Evolutionary conservation across 139 green algal species (phyloP), one percentile per base, ranked within the genome.

Genomic region (Parachlorella kessleri): DNA sequence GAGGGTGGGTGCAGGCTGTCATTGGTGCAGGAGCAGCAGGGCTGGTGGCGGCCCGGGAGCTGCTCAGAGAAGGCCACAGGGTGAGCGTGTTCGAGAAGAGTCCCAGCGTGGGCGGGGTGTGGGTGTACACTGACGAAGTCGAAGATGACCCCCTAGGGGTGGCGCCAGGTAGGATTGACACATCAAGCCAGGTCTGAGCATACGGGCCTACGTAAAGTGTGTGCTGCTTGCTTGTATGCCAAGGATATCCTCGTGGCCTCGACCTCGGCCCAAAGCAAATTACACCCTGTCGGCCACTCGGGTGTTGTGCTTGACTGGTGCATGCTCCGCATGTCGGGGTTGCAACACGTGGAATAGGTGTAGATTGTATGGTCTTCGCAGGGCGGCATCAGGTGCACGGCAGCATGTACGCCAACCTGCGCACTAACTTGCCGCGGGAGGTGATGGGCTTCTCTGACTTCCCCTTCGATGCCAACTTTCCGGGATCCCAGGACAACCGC

Each of bases 351-450:
- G n/a, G n/a, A n/a, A n/a, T n/a, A n/a, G n/a, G n/a, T n/a, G n/a
- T n/a, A n/a, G n/a, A n/a, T n/a, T n/a, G n/a, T n/a, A n/a, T n/a
- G n/a, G 37, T 59, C 18, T 77, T 42, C 54, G 73, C 74, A 78
- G 72, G 66, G 4, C 55, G 81, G 18, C 36, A 70, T 28, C 68
- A 66, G 6, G 78, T 90, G 28, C 85, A 91, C 81, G 79, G 75
- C 77, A 86, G 73, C 77, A 93, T 95, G 91, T 96, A 95, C 74
- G 30, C 33, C 0, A 23, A 63, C 6, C 80, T 96, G 48, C 83
- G 92, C 38, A 96, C 92, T 33, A 96, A 96, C 78, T 70, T 96
- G 39, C 92, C 92, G 4, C 80, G 92, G 0, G 86, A 96, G 63
- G 69, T 95, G 14, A 96, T 96, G 92, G 80, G 75, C 7, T 95